Base-by-base conservation (phyloP, 306 rosid genomes). In the Cucurbita ficifolia region DNA sequence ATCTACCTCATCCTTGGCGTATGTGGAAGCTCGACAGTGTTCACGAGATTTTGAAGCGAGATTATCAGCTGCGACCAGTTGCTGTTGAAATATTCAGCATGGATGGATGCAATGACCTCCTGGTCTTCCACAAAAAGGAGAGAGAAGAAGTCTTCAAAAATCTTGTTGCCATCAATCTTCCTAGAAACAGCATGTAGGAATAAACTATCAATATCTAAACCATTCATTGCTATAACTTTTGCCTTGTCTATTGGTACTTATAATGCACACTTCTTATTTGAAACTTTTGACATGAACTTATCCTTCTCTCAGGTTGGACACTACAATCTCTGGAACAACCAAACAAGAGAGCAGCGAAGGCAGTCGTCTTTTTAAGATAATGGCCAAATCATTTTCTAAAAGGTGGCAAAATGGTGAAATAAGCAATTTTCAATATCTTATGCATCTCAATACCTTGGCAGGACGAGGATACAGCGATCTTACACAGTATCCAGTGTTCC, bases 391-490 rank as follows among this genome's bases (percentile, higher is more conserved):
- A 55, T 95, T 95, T 87, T 95, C 96, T 24, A 95, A 88, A 82
- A 87, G 99, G 80, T 95, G 99, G 99, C 99, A 95, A 77, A 91
- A 72, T 84, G 99, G 99, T 73, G 99, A 95, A 82, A 95, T 91
- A 75, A 95, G 96, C 91, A 95, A 95, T 78, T 95, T 95, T 78
- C 99, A 95, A 74, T 95, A 95, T 84, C 97, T 95, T 80, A 95
- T 95, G 99, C 96, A 91, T 86, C 97, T 95, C 60, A 95, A 95
- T 77, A 95, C 99, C 74, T 88, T 91, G 86, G 99, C 99, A n/a
- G 99, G 99, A 52, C 99, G 99, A 62, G 99, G 99, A 51, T 95
- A 95, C 82, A 95, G 96, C 78, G 99, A 95, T 84, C 97, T 95
- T 77, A 95, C 99, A 60, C 99, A 95, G 74, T 95, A 91, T 82